Conservation (phyloP, 1,284 basidiomycete genomes). For the Moesziomyces globuligerus region DNA sequence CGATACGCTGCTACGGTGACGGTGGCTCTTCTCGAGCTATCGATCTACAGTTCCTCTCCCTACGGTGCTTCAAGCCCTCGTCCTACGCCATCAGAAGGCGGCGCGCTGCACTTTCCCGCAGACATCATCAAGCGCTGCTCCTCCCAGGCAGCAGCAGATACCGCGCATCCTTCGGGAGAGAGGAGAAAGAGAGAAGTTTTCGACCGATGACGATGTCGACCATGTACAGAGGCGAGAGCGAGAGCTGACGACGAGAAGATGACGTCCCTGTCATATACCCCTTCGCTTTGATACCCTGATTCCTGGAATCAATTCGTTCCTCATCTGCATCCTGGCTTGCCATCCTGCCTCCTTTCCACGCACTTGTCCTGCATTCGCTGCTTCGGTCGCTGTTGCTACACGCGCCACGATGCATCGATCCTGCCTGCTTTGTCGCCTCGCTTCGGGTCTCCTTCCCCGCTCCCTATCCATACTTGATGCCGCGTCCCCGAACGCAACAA, state of each 20-base stretch:
- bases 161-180: neutral
- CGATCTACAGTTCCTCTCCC: neutral
- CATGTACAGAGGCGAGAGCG: slow-evolving; percentile 18
- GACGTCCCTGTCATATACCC: slow-evolving; percentile 49
- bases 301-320: slow-evolving; percentile 20
- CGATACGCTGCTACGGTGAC: neutral
- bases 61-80: neutral
- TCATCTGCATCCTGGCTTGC: neutral
- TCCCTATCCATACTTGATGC: slow-evolving; percentile 1
- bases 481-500: neutral
- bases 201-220: slow-evolving; percentile 9
- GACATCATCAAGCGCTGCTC: neutral
- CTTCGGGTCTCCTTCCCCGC: neutral
- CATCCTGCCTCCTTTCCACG: neutral
- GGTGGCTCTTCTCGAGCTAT: neutral
- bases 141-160: neutral
- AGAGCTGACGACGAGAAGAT: slow-evolving; percentile 53
- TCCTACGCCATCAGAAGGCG: neutral
- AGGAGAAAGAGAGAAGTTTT: slow-evolving; percentile 20
- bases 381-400: slow-evolving; percentile 1
- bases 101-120: neutral
- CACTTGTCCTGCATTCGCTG: slow-evolving; percentile 5
- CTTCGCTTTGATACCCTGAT: slow-evolving; percentile 45
- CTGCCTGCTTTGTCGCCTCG: too few species aligned
- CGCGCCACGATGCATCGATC: neutral